Evolutionary conservation across 768 basidiomycete species (phyloP).

Genomic region (Podaxis sp.): DNA sequence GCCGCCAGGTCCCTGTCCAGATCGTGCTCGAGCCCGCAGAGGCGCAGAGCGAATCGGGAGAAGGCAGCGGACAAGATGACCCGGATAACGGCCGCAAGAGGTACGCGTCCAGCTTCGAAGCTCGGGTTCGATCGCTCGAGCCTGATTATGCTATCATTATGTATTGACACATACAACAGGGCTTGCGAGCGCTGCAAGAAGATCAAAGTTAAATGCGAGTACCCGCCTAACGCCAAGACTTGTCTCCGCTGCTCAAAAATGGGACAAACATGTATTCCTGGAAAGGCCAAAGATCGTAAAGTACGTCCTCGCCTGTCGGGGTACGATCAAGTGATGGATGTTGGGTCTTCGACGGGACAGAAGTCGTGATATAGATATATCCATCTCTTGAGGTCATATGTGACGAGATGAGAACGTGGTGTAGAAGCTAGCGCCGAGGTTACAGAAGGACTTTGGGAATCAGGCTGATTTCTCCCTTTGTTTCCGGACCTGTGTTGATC

Average conservation of each 20-base stretch:
- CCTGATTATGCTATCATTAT: no score
- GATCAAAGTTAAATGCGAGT: slow-evolving; percentile 15
- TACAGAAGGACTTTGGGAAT: not conserved
- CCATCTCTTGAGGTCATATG: no score
- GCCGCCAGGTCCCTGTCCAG: not conserved
- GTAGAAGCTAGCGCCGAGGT: not conserved
- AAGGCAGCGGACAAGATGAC: slow-evolving; percentile 3
- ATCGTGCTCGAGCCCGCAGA: slow-evolving; percentile 14
- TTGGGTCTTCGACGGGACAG: not conserved
- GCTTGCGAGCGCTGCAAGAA: slow-evolving; percentile 16
- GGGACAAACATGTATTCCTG: slow-evolving; percentile 10
- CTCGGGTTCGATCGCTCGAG: not conserved
- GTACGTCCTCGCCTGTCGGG: slow-evolving; percentile 3
- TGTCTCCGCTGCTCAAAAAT: slow-evolving; percentile 9
- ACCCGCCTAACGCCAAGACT: slow-evolving; percentile 1
- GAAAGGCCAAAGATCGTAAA: slow-evolving; percentile 6
- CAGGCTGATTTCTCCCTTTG: not conserved
- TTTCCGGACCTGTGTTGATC: slow-evolving; percentile 4
- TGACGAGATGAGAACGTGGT: not conserved
- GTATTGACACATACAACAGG: not conserved
- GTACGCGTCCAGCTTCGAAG: not conserved
- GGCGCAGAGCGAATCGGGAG: not conserved
- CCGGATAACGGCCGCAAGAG: slow-evolving; percentile 5
- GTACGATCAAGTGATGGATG: slow-evolving; percentile 13
- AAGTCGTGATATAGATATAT: not conserved